phyloP scores from a whole-genome alignment of 306 rosid genomes.

The Benincasa hispida region DNA sequence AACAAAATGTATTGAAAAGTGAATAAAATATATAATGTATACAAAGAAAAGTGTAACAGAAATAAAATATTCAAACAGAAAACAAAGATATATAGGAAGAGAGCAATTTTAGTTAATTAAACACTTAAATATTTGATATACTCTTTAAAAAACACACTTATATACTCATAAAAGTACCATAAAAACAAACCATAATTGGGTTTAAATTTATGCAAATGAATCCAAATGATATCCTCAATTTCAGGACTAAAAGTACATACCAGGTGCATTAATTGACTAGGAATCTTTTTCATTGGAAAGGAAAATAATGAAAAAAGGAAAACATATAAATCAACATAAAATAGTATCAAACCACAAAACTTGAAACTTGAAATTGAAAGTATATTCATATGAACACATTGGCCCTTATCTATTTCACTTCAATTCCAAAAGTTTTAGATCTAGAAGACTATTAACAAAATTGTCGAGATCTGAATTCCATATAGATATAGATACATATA shows the following conservation, averaged over 20 bases:
- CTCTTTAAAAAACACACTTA: not conserved
- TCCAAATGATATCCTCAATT: not conserved
- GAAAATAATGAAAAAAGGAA: not conserved
- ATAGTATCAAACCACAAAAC: not conserved
- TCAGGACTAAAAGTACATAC: not conserved
- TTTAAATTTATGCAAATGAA: not conserved
- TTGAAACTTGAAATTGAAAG: not conserved
- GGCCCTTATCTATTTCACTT: not conserved
- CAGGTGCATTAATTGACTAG: not conserved
- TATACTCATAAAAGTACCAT: not conserved
- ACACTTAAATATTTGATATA: not conserved
- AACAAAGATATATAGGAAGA: not conserved
- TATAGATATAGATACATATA: too few species aligned
- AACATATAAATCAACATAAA: not conserved
- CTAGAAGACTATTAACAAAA: not conserved
- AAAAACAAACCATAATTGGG: not conserved
- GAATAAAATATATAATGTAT: not conserved
- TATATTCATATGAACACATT: not conserved
- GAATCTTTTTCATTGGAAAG: not conserved
- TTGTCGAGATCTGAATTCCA: not conserved
- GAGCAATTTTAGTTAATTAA: not conserved
- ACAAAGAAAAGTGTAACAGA: not conserved
- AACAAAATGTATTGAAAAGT: not conserved
- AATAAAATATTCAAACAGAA: not conserved
- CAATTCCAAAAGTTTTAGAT: not conserved